Evolutionary conservation across 371 early-diverging fungal genomes (phyloP).

Genomic region (Saksenaea vasiformis): DNA sequence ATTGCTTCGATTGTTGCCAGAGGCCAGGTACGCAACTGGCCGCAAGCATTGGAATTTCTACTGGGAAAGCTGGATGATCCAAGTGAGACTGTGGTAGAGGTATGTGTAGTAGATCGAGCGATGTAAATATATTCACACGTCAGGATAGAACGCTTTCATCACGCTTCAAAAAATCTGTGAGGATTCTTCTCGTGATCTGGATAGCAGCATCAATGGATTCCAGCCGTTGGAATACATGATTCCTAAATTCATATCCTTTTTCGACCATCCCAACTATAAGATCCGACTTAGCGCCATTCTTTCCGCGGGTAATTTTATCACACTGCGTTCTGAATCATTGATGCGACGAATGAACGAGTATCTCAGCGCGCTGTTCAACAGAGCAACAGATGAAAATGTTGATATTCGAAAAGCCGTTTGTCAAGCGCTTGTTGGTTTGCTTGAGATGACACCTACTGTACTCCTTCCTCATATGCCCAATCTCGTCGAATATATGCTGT

Average conservation of each 20-base stretch:
- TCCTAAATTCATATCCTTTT: constrained; percentile 70
- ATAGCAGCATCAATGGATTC: constrained; percentile 62
- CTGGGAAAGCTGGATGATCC: constrained; percentile 51
- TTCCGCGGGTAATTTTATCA: constrained; percentile 75
- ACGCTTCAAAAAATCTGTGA: constrained; percentile 86
- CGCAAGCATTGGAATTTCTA: constrained; percentile 66
- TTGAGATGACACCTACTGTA: constrained; percentile 71
- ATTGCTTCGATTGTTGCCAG: constrained; percentile 73
- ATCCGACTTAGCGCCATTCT: constrained; percentile 74
- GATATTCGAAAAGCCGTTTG: constrained; percentile 81
- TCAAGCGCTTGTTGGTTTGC: constrained; percentile 75
- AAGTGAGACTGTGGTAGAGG: constrained; percentile 66
- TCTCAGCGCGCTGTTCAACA: constrained; percentile 69
- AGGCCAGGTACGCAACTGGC: constrained; percentile 68
- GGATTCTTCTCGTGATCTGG: constrained; percentile 73
- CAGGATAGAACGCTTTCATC: constrained; percentile 66
- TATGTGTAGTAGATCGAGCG: constrained; percentile 17
- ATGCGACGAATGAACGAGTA: constrained; percentile 60
- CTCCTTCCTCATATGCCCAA: constrained; percentile 73
- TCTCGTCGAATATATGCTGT: constrained; percentile 84
- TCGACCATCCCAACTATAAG: constrained; percentile 58
- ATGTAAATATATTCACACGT: background rate
- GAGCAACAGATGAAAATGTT: constrained; percentile 65
- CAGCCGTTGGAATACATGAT: constrained; percentile 71
- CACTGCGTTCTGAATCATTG: constrained; percentile 57